phyloP scores from a whole-genome alignment of 2,329 filamentous ascomycete species.

The Colletotrichum filicis region DNA sequence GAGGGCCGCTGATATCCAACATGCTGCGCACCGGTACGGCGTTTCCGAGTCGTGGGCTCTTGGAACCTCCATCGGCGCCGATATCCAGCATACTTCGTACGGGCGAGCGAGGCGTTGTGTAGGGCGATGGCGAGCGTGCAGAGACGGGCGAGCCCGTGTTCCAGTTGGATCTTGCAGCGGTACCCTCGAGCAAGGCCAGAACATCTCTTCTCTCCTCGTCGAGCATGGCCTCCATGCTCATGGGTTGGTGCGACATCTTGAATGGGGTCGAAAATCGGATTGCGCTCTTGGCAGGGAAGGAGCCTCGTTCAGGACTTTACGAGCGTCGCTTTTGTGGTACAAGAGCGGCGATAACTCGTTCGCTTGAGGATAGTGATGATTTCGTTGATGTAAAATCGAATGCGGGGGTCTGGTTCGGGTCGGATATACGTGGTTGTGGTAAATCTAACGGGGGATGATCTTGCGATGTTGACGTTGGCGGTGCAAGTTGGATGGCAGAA shows the following conservation, averaged over 20 bases:
- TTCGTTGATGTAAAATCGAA: slow-evolving; percentile 13
- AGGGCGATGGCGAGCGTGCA: slow-evolving; percentile 63
- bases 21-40: slow-evolving; percentile 72
- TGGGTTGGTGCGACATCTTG: slow-evolving; percentile 55
- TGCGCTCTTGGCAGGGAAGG: not conserved
- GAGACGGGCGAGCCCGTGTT: slow-evolving; percentile 45
- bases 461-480: slow-evolving; percentile 37
- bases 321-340: slow-evolving; percentile 2
- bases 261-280: not conserved
- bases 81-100: slow-evolving; percentile 76
- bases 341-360: not conserved
- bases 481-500: slow-evolving; percentile 37
- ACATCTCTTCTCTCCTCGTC: slow-evolving; percentile 83
- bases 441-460: slow-evolving; percentile 42
- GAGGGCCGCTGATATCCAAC: slow-evolving; percentile 66
- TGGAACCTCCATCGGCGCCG: slow-evolving; percentile 53
- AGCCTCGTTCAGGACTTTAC: slow-evolving; percentile 1
- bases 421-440: not conserved
- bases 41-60: slow-evolving; percentile 47
- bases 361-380: not conserved
- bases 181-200: slow-evolving; percentile 73
- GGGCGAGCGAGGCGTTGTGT: slow-evolving; percentile 70
- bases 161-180: slow-evolving; percentile 41
- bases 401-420: not conserved
- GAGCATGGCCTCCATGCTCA: slow-evolving; percentile 81